Evolutionary conservation across 148 eudicot species (phyloP), one percentile per base, ranked within the genome.

Genomic region (Vaccinium myrtillus): DNA sequence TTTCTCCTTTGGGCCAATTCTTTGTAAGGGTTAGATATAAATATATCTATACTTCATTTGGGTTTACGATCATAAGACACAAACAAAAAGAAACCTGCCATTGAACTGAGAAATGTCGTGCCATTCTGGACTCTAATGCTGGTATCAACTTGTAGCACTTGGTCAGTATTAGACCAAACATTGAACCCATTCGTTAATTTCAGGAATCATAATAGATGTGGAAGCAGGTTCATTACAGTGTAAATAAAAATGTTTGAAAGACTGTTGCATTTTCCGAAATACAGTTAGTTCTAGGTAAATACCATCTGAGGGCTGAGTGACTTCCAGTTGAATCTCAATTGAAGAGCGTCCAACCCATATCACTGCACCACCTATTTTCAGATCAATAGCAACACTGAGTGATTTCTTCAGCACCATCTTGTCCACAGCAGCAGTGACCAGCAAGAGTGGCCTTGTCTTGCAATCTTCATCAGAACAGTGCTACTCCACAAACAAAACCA

Each of bases 361-460:
- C 79, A 94, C 98, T 21, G 98, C 94, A 76, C 98, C 99, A 81
- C 87, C 90, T 56, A 95, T 89, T 87, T 86, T 93, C 79, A 97
- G 86, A 87, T 97, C 98, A 88, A 84, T 53, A 80, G 93, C 94
- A 54, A 95, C 98, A 84, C 95, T 92, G 82, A 97, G 88, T 75
- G 99, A 90, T 89, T 91, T 92, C 87, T 90, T 95, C 81, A 97
- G 88, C 85, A 93, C 98, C 87, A 97, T 93, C 88, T 91, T 95
- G 92, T 97, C 99, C 18, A 95, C 98, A 81, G 98, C 93, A 82
- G 99, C 98, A 76, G 99, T 97, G 14, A 93, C 99, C 79, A 97
- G 84, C 89, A 93, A 86, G 83, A 95, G 88, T 36, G 99, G 99
- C 84, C 98, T 90, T 86, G 99, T 97, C 55, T 90, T 92, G 93